Percentiles rank a stretch among this genome's conserved stretches.
Evolutionary conservation across 495 filamentous ascomycete genomes (phyloP).

Genomic region (Penicillium salamii): DNA sequence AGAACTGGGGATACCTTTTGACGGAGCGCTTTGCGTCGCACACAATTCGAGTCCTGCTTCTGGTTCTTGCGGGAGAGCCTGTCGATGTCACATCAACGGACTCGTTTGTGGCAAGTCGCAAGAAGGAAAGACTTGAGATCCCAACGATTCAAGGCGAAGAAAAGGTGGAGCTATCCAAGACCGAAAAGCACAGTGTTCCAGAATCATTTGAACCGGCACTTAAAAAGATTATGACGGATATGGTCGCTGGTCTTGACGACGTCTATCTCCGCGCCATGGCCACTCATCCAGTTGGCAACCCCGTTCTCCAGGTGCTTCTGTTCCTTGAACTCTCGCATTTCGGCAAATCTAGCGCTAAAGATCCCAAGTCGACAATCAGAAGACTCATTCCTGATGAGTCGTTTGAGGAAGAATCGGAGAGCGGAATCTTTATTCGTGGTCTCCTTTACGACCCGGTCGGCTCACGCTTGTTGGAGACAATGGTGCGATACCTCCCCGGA

Average conservation of each 20-base stretch:
- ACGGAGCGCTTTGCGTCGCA: slow-evolving; percentile 91
- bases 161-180: slow-evolving; percentile 31
- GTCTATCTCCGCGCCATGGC: slow-evolving; percentile 76
- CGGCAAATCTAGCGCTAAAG: slow-evolving; percentile 59
- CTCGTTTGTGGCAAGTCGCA: slow-evolving; percentile 77
- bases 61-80: slow-evolving; percentile 81
- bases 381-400: slow-evolving; percentile 64
- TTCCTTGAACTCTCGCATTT: slow-evolving; percentile 76
- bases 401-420: slow-evolving; percentile 55
- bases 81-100: slow-evolving; percentile 61
- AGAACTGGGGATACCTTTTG: slow-evolving; percentile 77
- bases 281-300: slow-evolving; percentile 84
- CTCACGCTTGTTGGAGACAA: slow-evolving; percentile 81
- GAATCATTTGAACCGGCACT: slow-evolving; percentile 70
- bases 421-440: slow-evolving; percentile 71
- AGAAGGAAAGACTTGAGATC: slow-evolving; percentile 75
- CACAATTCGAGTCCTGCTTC: slow-evolving; percentile 75
- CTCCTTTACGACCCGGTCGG: slow-evolving; percentile 87
- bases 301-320: slow-evolving; percentile 80
- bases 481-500: slow-evolving; percentile 75
- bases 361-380: slow-evolving; percentile 56
- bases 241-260: slow-evolving; percentile 64
- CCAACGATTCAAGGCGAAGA: slow-evolving; percentile 29
- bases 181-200: slow-evolving; percentile 61
- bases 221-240: slow-evolving; percentile 74